A percentile compares a stretch with the other conserved stretches of the same genome.
These are phyloP conservation scores for Globisporangium okanoganense DNA, from an alignment of 352 stramenopile species.

Conservation along the genomic window DNA sequence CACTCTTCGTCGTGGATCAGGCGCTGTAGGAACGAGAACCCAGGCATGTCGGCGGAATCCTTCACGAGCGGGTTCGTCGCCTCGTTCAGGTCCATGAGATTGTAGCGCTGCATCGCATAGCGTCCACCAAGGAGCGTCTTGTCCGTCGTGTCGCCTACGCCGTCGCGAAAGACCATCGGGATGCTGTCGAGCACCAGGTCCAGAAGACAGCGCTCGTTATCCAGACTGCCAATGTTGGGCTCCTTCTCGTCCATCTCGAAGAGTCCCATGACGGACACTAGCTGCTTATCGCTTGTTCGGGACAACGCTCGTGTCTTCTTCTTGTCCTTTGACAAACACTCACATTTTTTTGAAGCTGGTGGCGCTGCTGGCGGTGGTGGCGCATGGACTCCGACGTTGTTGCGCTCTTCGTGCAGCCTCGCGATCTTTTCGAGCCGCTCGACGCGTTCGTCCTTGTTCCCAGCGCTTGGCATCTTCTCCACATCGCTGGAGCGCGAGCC, in stretches of 20 bases:
- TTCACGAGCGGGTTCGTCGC: constrained; percentile 50
- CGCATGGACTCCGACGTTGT: constrained; percentile 35
- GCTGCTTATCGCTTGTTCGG: constrained; percentile 16
- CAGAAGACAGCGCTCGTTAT: constrained; percentile 72
- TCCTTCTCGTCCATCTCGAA: constrained; percentile 78
- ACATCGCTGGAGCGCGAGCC: constrained; percentile 32
- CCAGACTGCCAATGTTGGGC: constrained; percentile 69
- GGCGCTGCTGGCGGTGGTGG: constrained; percentile 11
- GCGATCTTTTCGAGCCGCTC: constrained; percentile 65
- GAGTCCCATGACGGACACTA: constrained; percentile 57
- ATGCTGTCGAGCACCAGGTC: constrained; percentile 84
- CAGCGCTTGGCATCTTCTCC: constrained; percentile 68
- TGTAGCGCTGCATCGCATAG: constrained; percentile 76
- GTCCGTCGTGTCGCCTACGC: constrained; percentile 78
- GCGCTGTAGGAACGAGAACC: constrained; percentile 85
- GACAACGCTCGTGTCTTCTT: constrained; percentile 19
- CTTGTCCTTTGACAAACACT: constrained; percentile 18
- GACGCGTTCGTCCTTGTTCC: constrained; percentile 64
- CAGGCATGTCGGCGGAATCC: constrained; percentile 55
- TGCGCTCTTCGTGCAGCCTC: constrained; percentile 64
- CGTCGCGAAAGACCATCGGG: constrained; percentile 85
- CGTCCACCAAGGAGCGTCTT: constrained; percentile 81
- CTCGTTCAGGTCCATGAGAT: constrained; percentile 49
- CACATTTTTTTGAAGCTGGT: constrained; percentile 10
- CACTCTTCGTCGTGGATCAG: constrained; percentile 88